Conservation (phyloP, 1,139 yeast species). For the Yamadazyma sp. region DNA sequence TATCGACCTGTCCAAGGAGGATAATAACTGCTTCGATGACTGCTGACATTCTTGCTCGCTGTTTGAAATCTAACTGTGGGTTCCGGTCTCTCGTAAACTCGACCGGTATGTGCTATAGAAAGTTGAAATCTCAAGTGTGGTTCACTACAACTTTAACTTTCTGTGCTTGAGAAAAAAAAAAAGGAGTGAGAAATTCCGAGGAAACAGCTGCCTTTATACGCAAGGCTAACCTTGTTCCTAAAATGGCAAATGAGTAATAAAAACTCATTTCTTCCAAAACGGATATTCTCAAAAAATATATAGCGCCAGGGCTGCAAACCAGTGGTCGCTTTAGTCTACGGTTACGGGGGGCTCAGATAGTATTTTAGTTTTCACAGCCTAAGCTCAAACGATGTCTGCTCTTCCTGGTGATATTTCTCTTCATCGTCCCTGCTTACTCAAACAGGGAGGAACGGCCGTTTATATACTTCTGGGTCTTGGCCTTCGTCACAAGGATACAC, state of each 20-base stretch:
- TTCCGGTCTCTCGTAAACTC: slow-evolving; percentile 3
- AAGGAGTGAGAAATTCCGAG: background rate
- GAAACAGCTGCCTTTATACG: background rate
- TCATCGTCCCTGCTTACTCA: background rate
- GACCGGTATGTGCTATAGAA: slow-evolving; percentile 4
- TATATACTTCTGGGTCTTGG: too few species aligned
- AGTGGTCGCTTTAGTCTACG: background rate
- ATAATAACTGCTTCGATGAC: background rate
- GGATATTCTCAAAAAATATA: background rate
- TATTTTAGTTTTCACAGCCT: background rate
- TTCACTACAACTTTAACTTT: background rate
- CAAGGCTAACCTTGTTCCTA: background rate
- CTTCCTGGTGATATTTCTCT: background rate
- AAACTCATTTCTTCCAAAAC: background rate
- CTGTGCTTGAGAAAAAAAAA: background rate
- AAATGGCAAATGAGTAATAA: slow-evolving; percentile 8
- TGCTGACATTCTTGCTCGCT: slow-evolving; percentile 7
- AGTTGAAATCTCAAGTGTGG: slow-evolving; percentile 2
- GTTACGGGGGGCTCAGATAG: background rate
- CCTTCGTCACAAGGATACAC: too few species aligned
- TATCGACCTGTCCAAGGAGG: background rate
- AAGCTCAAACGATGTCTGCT: slow-evolving; percentile 1
- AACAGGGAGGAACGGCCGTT: too few species aligned
- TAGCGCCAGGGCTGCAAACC: background rate
- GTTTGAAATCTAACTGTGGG: background rate